Evolutionary conservation across 208 protist genomes (phyloP).

Genomic region (Entamoeba invadens): DNA sequence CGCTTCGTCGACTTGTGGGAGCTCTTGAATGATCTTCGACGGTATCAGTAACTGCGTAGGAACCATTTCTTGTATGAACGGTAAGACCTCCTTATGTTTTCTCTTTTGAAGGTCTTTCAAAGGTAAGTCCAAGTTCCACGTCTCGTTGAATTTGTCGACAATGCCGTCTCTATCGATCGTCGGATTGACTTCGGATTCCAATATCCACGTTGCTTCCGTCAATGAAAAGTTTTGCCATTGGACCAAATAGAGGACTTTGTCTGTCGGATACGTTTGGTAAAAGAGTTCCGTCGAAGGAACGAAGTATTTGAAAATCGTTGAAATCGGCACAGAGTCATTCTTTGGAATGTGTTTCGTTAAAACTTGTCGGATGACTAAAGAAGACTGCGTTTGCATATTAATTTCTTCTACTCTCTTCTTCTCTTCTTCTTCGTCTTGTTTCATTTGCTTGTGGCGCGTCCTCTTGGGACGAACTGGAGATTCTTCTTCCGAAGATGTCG

Average conservation of each 20-base stretch:
- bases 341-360: not conserved
- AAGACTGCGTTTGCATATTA: not conserved
- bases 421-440: not conserved
- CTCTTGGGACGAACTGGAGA: not conserved
- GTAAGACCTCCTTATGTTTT: not conserved
- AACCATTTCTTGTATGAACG: not conserved
- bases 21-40: not conserved
- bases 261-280: not conserved
- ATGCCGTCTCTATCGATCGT: not conserved
- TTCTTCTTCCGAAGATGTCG: not conserved
- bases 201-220: not conserved
- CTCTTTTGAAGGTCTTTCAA: not conserved
- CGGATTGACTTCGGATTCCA: not conserved
- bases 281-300: not conserved
- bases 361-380: not conserved
- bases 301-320: not conserved
- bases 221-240: not conserved
- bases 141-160: not conserved
- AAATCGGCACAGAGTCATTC: not conserved
- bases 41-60: not conserved
- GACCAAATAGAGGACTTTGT: not conserved
- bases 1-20: not conserved
- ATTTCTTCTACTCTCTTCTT: not conserved
- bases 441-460: not conserved
- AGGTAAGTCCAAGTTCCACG: not conserved